A percentile compares a stretch with the other conserved stretches of the same genome.
Conservation (phyloP, 306 rosid species). For the Glycine latifolia region DNA sequence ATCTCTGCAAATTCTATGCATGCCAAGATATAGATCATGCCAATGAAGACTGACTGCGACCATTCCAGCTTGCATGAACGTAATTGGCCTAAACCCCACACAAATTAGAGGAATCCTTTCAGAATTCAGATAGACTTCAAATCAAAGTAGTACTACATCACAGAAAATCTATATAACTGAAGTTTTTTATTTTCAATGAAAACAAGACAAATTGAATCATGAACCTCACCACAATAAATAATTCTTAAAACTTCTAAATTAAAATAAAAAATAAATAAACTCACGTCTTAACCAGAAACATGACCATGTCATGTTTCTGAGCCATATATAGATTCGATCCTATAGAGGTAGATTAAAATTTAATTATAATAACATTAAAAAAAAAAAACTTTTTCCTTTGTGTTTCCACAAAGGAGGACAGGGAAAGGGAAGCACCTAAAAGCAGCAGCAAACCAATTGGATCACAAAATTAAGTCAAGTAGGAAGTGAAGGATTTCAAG, state of each 20-base stretch:
- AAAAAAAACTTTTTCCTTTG: neutral
- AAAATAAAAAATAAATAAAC: neutral
- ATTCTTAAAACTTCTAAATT: neutral
- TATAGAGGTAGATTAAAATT: conserved; percentile 8
- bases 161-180: neutral
- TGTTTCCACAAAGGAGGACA: conserved; percentile 27
- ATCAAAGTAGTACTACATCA: neutral
- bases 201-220: conserved; percentile 28
- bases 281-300: neutral
- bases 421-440: conserved; percentile 28
- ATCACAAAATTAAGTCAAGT: conserved; percentile 25
- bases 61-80: conserved; percentile 14
- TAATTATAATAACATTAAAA: conserved; percentile 16
- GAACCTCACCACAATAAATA: conserved; percentile 13
- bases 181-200: neutral
- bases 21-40: conserved; percentile 37
- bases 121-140: conserved; percentile 28
- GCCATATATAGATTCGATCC: too few relatives aligned
- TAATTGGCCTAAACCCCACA: conserved; percentile 21
- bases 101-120: neutral
- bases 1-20: conserved; percentile 23
- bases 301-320: neutral
- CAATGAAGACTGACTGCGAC: conserved; percentile 35
- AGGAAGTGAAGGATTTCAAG: conserved; percentile 19
- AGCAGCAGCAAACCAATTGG: conserved; percentile 19